Evolutionary conservation across 805 yeast genomes (phyloP).

Genomic region (Lipomyces oligophaga): DNA sequence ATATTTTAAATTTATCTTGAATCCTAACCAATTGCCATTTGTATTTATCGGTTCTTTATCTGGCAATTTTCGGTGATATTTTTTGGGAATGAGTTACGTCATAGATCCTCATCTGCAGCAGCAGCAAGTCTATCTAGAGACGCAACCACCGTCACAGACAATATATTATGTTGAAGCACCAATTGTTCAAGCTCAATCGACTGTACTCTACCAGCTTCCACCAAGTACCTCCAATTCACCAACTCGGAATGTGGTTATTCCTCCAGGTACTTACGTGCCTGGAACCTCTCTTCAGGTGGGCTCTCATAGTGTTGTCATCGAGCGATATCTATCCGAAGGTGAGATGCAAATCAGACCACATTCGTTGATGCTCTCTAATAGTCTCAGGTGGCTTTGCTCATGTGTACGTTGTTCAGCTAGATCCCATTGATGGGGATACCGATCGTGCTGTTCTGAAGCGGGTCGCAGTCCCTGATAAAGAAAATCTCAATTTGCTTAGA

Average conservation of each 20-base stretch:
- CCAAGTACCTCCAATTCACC: conserved; percentile 6
- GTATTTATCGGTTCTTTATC: too few species aligned
- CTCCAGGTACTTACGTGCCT: conserved; percentile 51
- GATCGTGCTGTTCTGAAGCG: conserved; percentile 78
- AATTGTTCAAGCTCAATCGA: conserved; percentile 10
- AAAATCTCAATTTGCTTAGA: conserved; percentile 71
- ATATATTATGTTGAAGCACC: conserved; percentile 11
- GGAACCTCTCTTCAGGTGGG: conserved; percentile 83
- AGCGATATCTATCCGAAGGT: conserved; percentile 76
- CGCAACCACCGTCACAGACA: conserved; percentile 5
- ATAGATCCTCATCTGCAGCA: conserved; percentile 5
- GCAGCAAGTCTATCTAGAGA: conserved; percentile 8
- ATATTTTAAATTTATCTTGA: too few species aligned
- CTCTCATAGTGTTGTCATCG: conserved; percentile 65
- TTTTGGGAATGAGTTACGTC: too few species aligned
- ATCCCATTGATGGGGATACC: conserved; percentile 54
- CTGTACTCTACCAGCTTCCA: conserved; percentile 2
- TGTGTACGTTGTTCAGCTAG: conserved; percentile 74
- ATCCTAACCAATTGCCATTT: too few species aligned
- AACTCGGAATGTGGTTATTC: conserved; percentile 6
- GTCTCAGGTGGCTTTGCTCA: conserved; percentile 78
- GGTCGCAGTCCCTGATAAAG: conserved; percentile 91
- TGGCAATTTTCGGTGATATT: too few species aligned
- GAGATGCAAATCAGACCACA: background rate
- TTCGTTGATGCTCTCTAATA: conserved; percentile 4